Conservation (phyloP, 2,329 filamentous ascomycete species). For the Colletotrichum sp. region DNA sequence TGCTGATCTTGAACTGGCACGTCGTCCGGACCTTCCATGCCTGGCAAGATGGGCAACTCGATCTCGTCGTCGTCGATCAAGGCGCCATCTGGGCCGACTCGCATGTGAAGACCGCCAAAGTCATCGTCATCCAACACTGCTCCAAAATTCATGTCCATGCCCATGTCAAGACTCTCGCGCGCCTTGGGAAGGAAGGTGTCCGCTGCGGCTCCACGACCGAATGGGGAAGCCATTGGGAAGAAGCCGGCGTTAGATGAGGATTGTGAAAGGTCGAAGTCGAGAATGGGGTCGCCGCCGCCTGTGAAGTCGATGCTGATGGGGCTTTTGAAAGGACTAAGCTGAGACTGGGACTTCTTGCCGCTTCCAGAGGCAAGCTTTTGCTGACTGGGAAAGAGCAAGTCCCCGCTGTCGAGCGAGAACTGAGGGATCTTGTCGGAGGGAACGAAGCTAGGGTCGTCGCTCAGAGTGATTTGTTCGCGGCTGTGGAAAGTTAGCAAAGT, state of each 20-base stretch:
- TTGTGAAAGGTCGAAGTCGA: conserved; percentile 29
- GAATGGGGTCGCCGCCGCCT: not conserved
- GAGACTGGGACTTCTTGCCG: conserved; percentile 38
- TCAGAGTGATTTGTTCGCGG: conserved; percentile 75
- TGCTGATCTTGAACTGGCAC: conserved; percentile 15
- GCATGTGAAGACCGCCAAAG: conserved; percentile 45
- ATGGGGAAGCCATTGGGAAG: conserved; percentile 37
- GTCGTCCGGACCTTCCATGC: conserved; percentile 10
- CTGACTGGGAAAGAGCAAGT: conserved; percentile 38
- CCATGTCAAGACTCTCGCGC: not conserved
- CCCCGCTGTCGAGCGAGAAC: conserved; percentile 51
- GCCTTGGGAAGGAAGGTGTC: conserved; percentile 20
- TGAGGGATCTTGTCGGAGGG: conserved; percentile 67
- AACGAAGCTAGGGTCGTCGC: conserved; percentile 83
- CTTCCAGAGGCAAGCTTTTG: conserved; percentile 28
- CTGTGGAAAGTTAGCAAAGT: conserved; percentile 72
- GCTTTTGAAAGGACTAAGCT: conserved; percentile 44
- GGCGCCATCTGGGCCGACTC: conserved; percentile 58
- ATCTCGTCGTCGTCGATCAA: conserved; percentile 48
- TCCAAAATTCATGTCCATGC: conserved; percentile 28
- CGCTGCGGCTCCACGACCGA: conserved; percentile 29
- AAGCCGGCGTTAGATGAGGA: conserved; percentile 31
- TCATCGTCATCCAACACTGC: conserved; percentile 39
- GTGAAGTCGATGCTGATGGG: conserved; percentile 7
- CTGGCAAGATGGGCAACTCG: conserved; percentile 47